Evolutionary conservation across 805 yeast genomes (phyloP), one percentile per base, ranked within the genome.

Genomic region (Pichia cabralensis): DNA sequence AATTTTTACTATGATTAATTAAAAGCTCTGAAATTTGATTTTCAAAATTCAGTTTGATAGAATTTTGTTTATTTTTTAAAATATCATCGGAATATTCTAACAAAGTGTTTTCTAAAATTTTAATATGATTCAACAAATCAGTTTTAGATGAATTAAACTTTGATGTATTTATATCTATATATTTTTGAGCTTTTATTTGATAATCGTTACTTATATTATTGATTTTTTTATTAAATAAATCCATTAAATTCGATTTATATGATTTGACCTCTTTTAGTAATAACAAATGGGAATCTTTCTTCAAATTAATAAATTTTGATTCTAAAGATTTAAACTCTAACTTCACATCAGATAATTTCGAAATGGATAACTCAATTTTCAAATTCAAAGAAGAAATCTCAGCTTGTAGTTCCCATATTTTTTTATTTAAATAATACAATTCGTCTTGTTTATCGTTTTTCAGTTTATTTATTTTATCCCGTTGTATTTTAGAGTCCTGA

Each of bases 231-330:
- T n/a, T n/a, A n/a, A n/a, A n/a, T n/a, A n/a, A n/a, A n/a, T n/a
- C n/a, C n/a, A n/a, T n/a, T n/a, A n/a, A n/a, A n/a, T n/a, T n/a
- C n/a, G n/a, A n/a, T n/a, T n/a, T n/a, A 16, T 54, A 56, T 19
- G 60, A 31, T 14, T 56, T 51, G 24, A 56, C n/a, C n/a, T n/a
- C n/a, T n/a, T n/a, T n/a, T n/a, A n/a, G n/a, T n/a, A n/a, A n/a
- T n/a, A n/a, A n/a, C n/a, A n/a, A n/a, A n/a, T n/a, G n/a, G n/a
- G n/a, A n/a, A n/a, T n/a, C n/a, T n/a, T n/a, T n/a, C n/a, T n/a
- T n/a, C 3, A 52, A 30, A n/a, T 52, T 55, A 3, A 40, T 39
- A 12, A 62, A 33, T 30, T 60, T 62, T 30, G 50, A 49, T 33
- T 52, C 45, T 28, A 61, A 58, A 10, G 51, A 38, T 29, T 49